Evolutionary conservation across 2,329 filamentous ascomycete species (phyloP).

Genomic region (Thielaviopsis musarum): DNA sequence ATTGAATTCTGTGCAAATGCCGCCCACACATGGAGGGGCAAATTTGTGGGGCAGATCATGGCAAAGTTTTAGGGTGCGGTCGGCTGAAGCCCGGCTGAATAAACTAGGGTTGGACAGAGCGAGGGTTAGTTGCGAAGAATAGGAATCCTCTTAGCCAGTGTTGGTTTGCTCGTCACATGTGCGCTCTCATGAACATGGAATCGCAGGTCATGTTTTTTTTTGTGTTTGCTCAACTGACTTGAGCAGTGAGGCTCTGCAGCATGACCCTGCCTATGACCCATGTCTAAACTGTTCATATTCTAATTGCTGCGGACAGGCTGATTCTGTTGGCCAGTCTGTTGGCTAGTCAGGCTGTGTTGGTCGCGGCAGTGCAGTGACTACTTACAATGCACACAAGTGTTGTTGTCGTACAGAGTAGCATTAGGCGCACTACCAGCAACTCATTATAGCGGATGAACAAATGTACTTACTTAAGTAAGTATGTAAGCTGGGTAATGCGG

Average conservation of each 20-base stretch:
- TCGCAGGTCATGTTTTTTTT: too few relatives aligned
- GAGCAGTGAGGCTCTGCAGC: neutral
- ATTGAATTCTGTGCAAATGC: slow-evolving; percentile 11
- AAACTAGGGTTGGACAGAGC: neutral
- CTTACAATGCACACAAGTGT: neutral
- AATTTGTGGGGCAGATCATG: slow-evolving; percentile 7
- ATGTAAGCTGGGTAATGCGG: neutral
- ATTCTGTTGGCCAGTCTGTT: neutral
- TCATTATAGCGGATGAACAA: neutral
- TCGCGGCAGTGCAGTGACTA: neutral
- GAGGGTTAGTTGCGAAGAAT: neutral
- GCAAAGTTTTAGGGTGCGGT: slow-evolving; percentile 11
- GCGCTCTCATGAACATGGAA: too few relatives aligned
- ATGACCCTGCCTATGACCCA: neutral
- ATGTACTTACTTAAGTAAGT: too few relatives aligned
- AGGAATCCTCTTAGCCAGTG: neutral
- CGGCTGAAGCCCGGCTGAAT: slow-evolving; percentile 6
- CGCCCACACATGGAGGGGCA: slow-evolving; percentile 11
- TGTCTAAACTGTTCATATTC: neutral
- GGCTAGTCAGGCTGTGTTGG: neutral
- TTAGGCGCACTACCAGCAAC: neutral
- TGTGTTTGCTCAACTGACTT: too few relatives aligned
- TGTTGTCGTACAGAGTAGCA: neutral
- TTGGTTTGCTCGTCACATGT: neutral
- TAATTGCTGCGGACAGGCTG: neutral